These are phyloP conservation scores for Yarrowia porcina DNA, from an alignment of 805 yeast genomes.

Conservation along the genomic window DNA sequence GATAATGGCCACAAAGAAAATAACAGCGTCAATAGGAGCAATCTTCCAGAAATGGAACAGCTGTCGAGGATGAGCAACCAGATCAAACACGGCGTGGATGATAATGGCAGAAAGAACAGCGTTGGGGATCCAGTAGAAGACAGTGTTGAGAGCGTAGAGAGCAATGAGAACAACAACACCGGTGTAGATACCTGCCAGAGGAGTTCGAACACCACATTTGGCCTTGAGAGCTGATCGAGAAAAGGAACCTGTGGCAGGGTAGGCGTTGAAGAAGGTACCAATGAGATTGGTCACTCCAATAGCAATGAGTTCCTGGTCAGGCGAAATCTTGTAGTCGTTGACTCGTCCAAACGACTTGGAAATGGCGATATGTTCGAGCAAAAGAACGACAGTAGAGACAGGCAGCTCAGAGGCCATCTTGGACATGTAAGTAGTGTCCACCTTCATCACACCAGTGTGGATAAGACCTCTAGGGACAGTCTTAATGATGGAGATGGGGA, in stretches of 20 bases:
- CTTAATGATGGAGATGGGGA: constrained; percentile 63
- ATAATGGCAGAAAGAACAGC: constrained; percentile 85
- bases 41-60: constrained; percentile 64
- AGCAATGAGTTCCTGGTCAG: constrained; percentile 91
- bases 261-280: constrained; percentile 89
- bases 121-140: constrained; percentile 86
- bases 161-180: constrained; percentile 88
- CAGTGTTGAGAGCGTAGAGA: constrained; percentile 73
- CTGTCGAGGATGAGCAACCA: constrained; percentile 53
- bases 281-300: constrained; percentile 87
- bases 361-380: constrained; percentile 90
- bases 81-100: constrained; percentile 88
- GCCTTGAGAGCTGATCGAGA: constrained; percentile 92
- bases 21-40: constrained; percentile 68
- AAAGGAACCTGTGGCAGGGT: constrained; percentile 95
- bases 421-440: constrained; percentile 57
- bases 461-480: constrained; percentile 77
- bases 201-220: constrained; percentile 93
- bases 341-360: constrained; percentile 90
- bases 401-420: constrained; percentile 77
- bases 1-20: constrained; percentile 68
- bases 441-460: constrained; percentile 67
- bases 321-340: constrained; percentile 84
- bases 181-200: constrained; percentile 85
- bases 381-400: constrained; percentile 74